Evolutionary conservation across 257 asterid genomes (phyloP).

Genomic region (Solanum paucissectum): DNA sequence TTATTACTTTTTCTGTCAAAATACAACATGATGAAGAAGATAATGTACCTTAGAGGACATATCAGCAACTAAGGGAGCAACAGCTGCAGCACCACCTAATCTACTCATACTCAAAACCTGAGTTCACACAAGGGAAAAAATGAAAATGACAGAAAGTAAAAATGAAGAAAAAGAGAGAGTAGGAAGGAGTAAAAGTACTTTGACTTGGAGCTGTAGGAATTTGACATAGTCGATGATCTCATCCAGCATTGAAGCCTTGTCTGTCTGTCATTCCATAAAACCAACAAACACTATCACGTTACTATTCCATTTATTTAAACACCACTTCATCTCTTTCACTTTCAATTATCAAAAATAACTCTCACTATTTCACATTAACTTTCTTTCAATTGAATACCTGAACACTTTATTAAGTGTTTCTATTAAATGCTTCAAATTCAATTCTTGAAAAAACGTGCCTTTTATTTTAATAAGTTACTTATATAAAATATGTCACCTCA

Average conservation of each 20-base stretch:
- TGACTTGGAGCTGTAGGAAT: constrained; percentile 98
- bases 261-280: constrained; percentile 69
- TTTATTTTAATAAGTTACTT: neutral
- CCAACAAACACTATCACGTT: constrained; percentile 7
- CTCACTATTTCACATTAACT: neutral
- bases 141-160: neutral
- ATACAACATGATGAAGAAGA: neutral
- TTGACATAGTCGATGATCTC: constrained; percentile 96
- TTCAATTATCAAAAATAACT: neutral
- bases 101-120: constrained; percentile 95
- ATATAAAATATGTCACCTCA: neutral
- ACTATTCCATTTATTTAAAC: neutral
- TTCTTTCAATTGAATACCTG: neutral
- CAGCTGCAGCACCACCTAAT: constrained; percentile 85
- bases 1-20: neutral
- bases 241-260: constrained; percentile 94
- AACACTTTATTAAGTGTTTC: neutral
- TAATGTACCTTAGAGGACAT: constrained; percentile 58
- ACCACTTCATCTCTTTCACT: neutral
- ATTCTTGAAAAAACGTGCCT: neutral
- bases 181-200: constrained; percentile 29
- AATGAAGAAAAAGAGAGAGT: neutral
- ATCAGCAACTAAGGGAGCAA: constrained; percentile 62
- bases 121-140: neutral
- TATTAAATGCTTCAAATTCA: neutral